Conservation (phyloP, 441 rosid genomes). For the Viola pubescens region DNA sequence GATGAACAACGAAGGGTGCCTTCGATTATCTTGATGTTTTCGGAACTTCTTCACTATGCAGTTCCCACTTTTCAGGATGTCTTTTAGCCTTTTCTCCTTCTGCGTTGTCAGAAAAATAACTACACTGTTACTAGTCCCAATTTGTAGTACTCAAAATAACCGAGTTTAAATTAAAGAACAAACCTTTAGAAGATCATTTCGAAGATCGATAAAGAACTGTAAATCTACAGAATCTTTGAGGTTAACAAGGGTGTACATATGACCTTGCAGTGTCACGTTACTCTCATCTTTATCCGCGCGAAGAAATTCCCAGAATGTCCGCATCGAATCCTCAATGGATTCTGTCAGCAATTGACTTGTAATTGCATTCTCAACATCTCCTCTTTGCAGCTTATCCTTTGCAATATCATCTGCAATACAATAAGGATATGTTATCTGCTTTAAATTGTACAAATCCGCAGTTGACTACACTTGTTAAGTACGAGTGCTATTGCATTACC, state of each 20-base stretch:
- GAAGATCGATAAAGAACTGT: constrained; percentile 39
- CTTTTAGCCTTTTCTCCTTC: constrained; percentile 69
- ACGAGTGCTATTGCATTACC: constrained; percentile 27
- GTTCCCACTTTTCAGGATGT: constrained; percentile 45
- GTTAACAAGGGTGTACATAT: constrained; percentile 33
- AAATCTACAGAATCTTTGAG: constrained; percentile 41
- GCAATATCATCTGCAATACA: constrained; percentile 44
- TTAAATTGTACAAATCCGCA: background rate
- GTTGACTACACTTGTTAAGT: background rate
- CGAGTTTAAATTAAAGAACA: background rate
- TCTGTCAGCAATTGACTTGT: constrained; percentile 30
- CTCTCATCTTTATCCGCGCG: constrained; percentile 40
- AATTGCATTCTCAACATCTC: constrained; percentile 28
- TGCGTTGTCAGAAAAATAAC: constrained; percentile 21
- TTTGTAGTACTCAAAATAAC: background rate
- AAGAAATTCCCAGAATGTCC: constrained; percentile 54
- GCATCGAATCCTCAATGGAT: constrained; percentile 42
- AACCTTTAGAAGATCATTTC: constrained; percentile 59
- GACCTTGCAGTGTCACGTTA: constrained; percentile 17
- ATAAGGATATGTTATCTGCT: background rate
- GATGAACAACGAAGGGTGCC: constrained; percentile 32
- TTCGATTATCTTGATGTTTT: constrained; percentile 30
- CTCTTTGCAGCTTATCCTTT: constrained; percentile 28
- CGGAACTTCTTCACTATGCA: constrained; percentile 63
- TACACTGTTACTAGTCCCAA: background rate